A percentile compares a stretch with the other conserved stretches of the same genome.
These are phyloP conservation scores for Iris macrosiphon DNA, from an alignment of 106 monocot species.

Conservation along the genomic window DNA sequence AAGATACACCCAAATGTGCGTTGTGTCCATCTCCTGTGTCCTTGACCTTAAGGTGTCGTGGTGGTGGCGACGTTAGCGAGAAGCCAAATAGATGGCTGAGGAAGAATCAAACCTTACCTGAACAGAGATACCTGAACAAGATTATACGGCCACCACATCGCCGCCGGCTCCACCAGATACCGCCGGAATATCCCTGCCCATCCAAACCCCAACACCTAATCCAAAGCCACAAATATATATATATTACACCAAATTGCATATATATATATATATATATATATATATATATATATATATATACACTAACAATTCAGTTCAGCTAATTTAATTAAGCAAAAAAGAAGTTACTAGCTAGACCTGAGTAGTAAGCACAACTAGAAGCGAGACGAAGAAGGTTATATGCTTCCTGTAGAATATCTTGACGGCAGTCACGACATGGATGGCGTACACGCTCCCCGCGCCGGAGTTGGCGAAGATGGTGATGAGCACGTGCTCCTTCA, in stretches of 20 bases:
- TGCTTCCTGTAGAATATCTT: slow-evolving; percentile 54
- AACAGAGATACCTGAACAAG: slow-evolving; percentile 91
- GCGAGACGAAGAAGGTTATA: slow-evolving; percentile 49
- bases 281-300: too few species aligned
- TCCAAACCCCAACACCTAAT: slow-evolving; percentile 76
- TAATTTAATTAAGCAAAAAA: too few species aligned
- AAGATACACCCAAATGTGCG: too few species aligned
- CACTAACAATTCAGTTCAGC: too few species aligned
- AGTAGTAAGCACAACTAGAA: slow-evolving; percentile 18
- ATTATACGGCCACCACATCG: slow-evolving; percentile 97
- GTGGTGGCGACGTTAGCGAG: too few species aligned
- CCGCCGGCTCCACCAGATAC: slow-evolving; percentile 82
- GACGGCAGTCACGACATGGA: slow-evolving; percentile 51
- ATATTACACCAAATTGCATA: too few species aligned
- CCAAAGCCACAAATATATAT: too few species aligned
- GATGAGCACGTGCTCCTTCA: slow-evolving; percentile 80
- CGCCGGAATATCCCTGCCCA: slow-evolving; percentile 92
- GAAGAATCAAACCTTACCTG: slow-evolving; percentile 66
- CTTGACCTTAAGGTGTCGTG: too few species aligned
- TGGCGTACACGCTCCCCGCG: slow-evolving; percentile 50
- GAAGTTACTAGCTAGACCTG: slow-evolving; percentile 4
- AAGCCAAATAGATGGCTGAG: too few species aligned
- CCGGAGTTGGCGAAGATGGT: slow-evolving; percentile 80
- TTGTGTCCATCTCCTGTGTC: too few species aligned
- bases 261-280: too few species aligned